Conservation (phyloP, 768 basidiomycete genomes). For the Russula sp. region DNA sequence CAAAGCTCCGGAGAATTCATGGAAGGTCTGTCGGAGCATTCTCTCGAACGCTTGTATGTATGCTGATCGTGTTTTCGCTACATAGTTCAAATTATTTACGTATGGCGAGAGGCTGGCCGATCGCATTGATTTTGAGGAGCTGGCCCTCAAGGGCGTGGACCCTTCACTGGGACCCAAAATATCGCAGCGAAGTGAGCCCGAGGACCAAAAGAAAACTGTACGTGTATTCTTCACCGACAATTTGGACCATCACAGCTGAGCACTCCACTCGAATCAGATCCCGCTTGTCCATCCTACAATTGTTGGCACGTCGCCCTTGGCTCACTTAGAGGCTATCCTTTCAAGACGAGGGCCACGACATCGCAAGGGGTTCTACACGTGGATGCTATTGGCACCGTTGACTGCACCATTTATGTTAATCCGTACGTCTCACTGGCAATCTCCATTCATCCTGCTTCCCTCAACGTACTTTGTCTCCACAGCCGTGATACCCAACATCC, state of each 20-base stretch:
- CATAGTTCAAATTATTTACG: conserved; percentile 56
- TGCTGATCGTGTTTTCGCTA: neutral
- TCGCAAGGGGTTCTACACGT: conserved; percentile 60
- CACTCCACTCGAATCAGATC: conserved; percentile 45
- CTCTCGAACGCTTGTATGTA: neutral
- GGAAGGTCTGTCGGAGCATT: conserved; percentile 53
- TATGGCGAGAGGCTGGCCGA: conserved; percentile 68
- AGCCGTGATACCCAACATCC: conserved; percentile 82
- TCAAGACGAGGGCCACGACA: conserved; percentile 59
- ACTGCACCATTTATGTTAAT: conserved; percentile 76
- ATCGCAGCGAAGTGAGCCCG: conserved; percentile 13
- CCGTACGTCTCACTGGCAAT: conserved; percentile 55
- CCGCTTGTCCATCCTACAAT: conserved; percentile 52
- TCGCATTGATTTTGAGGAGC: conserved; percentile 76
- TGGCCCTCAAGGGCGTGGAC: conserved; percentile 69
- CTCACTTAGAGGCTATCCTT: conserved; percentile 52
- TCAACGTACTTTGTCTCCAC: conserved; percentile 5
- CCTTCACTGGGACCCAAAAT: conserved; percentile 57
- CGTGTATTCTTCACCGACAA: conserved; percentile 8
- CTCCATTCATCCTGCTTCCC: neutral
- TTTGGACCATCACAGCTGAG: conserved; percentile 1
- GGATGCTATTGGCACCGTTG: conserved; percentile 64
- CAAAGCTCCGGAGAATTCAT: conserved; percentile 58
- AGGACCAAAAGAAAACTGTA: conserved; percentile 26
- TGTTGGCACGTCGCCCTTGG: conserved; percentile 38